Evolutionary conservation across 352 stramenopile genomes (phyloP).

Genomic region (Phytophthora podocarpi): DNA sequence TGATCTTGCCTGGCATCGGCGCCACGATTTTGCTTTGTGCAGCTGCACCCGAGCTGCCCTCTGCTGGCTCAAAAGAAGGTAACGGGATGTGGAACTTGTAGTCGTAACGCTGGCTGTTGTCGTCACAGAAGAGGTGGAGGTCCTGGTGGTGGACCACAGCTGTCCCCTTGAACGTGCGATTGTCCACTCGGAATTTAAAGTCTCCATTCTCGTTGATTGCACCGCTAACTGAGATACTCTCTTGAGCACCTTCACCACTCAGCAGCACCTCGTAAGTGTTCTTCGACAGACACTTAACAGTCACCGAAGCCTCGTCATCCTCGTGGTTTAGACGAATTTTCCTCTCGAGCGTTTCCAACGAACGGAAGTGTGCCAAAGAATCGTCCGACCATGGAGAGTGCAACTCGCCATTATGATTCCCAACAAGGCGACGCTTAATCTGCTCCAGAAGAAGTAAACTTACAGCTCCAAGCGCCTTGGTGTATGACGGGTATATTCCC

Average conservation of each 20-base stretch:
- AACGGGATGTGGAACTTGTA: conserved; percentile 85
- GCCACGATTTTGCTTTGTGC: conserved; percentile 72
- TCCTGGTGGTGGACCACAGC: conserved; percentile 70
- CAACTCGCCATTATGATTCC: conserved; percentile 45
- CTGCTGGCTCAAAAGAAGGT: conserved; percentile 46
- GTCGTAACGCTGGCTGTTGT: conserved; percentile 72
- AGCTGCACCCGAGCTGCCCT: conserved; percentile 21
- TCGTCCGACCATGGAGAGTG: conserved; percentile 65
- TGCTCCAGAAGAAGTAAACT: conserved; percentile 81
- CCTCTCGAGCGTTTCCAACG: conserved; percentile 57
- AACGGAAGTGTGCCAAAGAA: conserved; percentile 65
- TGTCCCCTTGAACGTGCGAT: conserved; percentile 69
- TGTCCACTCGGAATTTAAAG: conserved; percentile 72
- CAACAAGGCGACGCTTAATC: conserved; percentile 33
- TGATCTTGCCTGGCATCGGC: conserved; percentile 96
- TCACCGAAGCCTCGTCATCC: conserved; percentile 40
- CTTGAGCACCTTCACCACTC: conserved; percentile 17
- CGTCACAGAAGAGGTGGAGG: conserved; percentile 80
- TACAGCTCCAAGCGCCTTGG: conserved; percentile 75
- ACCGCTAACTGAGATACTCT: conserved; percentile 37
- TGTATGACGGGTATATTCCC: conserved; percentile 54
- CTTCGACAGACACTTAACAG: conserved; percentile 46
- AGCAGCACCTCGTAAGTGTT: conserved; percentile 53
- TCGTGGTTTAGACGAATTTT: conserved; percentile 60
- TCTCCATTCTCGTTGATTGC: conserved; percentile 48